Evolutionary conservation across 148 eudicot species (phyloP).

Genomic region (Simmondsia chinensis): DNA sequence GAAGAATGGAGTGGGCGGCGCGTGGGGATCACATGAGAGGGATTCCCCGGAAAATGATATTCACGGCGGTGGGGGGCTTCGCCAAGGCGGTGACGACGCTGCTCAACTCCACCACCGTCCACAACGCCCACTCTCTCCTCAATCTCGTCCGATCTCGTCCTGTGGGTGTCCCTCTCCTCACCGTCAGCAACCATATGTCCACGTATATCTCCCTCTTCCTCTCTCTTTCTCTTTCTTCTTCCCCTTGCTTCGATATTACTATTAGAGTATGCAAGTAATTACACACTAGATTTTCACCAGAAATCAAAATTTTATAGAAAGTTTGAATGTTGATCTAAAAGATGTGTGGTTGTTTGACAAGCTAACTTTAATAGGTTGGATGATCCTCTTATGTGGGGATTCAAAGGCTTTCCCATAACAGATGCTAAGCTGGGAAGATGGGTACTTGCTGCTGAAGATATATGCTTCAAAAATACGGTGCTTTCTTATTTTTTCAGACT

Average conservation of each 20-base stretch:
- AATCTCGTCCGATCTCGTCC: constrained; percentile 60
- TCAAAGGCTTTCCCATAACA: constrained; percentile 68
- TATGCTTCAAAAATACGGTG: constrained; percentile 78
- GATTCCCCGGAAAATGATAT: constrained; percentile 41
- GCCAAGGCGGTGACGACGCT: constrained; percentile 51
- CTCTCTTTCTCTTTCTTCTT: background rate
- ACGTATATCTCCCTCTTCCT: constrained; percentile 35
- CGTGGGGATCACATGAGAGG: constrained; percentile 61
- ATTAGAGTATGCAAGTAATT: background rate
- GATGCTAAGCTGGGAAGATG: constrained; percentile 69
- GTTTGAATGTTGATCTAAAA: too few species aligned
- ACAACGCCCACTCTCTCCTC: constrained; percentile 62
- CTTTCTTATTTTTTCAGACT: constrained; percentile 74
- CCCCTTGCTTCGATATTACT: background rate
- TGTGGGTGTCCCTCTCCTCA: constrained; percentile 66
- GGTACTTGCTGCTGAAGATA: constrained; percentile 94
- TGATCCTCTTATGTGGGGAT: constrained; percentile 97
- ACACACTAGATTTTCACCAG: too few species aligned
- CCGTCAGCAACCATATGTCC: constrained; percentile 97
- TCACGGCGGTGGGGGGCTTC: constrained; percentile 46
- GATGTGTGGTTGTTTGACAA: too few species aligned
- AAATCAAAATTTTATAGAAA: too few species aligned
- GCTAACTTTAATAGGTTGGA: constrained; percentile 58
- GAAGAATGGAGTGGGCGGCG: constrained; percentile 96
- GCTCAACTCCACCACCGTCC: constrained; percentile 55